Conservation (phyloP, 345 rosid genomes). For the Crucihimalaya himalaica region DNA sequence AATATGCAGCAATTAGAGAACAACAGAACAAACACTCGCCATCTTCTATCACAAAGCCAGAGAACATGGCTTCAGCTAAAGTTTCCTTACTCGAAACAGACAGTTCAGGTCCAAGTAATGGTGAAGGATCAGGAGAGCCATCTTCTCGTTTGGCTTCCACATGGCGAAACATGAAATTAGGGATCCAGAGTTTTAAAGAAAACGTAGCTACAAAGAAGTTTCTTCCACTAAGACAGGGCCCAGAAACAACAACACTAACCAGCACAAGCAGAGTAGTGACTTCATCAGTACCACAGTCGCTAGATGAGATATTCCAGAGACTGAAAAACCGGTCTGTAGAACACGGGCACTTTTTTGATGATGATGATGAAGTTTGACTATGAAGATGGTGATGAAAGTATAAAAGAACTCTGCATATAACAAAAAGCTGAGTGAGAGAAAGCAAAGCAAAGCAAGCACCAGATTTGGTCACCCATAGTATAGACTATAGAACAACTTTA, state of each 20-base stretch:
- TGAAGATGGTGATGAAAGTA: conserved; percentile 11
- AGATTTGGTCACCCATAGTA: conserved; percentile 25
- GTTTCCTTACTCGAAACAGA: conserved; percentile 70
- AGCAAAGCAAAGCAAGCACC: conserved; percentile 17
- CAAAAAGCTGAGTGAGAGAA: conserved; percentile 9
- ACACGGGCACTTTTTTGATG: conserved; percentile 40
- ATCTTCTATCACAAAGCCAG: conserved; percentile 51
- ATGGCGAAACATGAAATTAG: conserved; percentile 86
- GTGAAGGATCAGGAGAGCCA: conserved; percentile 37
- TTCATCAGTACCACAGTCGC: conserved; percentile 57
- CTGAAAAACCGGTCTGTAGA: conserved; percentile 66
- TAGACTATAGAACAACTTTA: conserved; percentile 6
- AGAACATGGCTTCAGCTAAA: conserved; percentile 68
- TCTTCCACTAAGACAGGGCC: conserved; percentile 62
- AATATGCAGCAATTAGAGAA: conserved; percentile 85
- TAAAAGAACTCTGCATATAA: not conserved
- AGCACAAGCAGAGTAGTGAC: conserved; percentile 18
- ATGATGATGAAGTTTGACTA: conserved; percentile 44
- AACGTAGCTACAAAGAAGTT: conserved; percentile 70
- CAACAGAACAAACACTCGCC: conserved; percentile 52
- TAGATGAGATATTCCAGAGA: conserved; percentile 90
- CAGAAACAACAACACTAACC: conserved; percentile 45
- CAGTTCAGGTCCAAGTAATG: conserved; percentile 35
- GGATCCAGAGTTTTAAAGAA: conserved; percentile 83
- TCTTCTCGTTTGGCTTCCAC: conserved; percentile 63